Evolutionary conservation across 805 yeast species (phyloP), one percentile per base, ranked within the genome.

Genomic region (Pichia gijzeniarum): DNA sequence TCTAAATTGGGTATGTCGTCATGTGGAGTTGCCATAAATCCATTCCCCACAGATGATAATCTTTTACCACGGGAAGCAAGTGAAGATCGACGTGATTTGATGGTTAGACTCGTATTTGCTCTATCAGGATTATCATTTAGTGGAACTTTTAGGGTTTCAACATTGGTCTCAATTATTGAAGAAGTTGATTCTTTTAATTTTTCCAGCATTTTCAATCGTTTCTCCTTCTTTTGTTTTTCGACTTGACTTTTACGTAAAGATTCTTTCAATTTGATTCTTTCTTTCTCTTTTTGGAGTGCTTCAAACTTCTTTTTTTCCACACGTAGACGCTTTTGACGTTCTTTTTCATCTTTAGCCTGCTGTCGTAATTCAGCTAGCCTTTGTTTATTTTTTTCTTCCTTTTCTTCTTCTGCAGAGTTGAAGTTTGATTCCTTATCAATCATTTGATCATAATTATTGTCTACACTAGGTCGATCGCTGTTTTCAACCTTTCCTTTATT

Each of bases 1-100:
- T 79, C 80, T 9, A 63, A 53, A 0, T 70, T 65, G 0, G 77
- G 71, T 1, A 85, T 76, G 38, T 77, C 80, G 1, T 71, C 68
- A 58, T 84, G 90, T 2, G 90, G 90, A 27, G 72, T 73, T 0
- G 82, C 85, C 2, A 68, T 70, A 53, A 77, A 78, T 2, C 90
- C 91, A 55, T 81, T 82, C 2, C 90, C 89, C 6, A 84, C 74
- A 0, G 89, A 80, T 56, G 85, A 83, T 2, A 80, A 76, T 25
- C 93, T 63, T 54, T 81, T 82, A 7, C 93, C 93, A 30, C 93
- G 66, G 43, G 74, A 73, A 34, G 72, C 59, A 51, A 80, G 62
- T 1, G 84, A 77, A 1, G 77, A 57, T 43, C 83, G 58, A 52
- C 84, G 47, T 9, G 43, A 38, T 25, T 37, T 31, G 13, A 22